A percentile compares a stretch with the other conserved stretches of the same genome.
Evolutionary conservation across 1,139 yeast genomes (phyloP).

Genomic region (Geotrichum carabidarum): DNA sequence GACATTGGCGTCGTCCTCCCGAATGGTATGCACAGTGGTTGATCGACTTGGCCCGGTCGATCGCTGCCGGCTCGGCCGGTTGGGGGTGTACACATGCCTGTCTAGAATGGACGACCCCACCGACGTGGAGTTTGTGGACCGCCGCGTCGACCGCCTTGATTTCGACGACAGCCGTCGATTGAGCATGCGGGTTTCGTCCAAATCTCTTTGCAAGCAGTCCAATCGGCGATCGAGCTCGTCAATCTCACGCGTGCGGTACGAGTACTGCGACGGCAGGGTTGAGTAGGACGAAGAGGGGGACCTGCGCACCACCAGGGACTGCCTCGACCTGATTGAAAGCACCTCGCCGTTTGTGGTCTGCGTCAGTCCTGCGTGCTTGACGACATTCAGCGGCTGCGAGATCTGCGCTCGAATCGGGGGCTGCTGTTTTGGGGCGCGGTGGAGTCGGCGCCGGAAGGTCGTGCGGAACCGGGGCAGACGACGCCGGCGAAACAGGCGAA

Average conservation of each 20-base stretch:
- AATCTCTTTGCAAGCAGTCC: constrained; percentile 14
- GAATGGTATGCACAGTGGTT: too few relatives aligned
- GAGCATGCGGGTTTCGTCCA: constrained; percentile 10
- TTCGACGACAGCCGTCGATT: constrained; percentile 8
- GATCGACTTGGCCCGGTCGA: too few relatives aligned
- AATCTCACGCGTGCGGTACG: not conserved
- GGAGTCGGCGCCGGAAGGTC: not conserved
- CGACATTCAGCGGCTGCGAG: constrained; percentile 13
- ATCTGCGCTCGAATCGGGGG: constrained; percentile 10
- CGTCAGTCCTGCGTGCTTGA: constrained; percentile 9
- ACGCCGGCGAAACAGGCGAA: constrained; percentile 8
- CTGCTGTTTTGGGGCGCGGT: not conserved
- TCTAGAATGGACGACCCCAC: too few relatives aligned
- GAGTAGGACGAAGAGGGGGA: too few relatives aligned
- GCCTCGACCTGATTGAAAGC: not conserved
- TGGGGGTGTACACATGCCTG: too few relatives aligned
- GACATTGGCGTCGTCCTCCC: constrained; percentile 16
- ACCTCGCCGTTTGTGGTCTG: constrained; percentile 10
- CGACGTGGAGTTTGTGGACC: too few relatives aligned
- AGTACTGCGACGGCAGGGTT: too few relatives aligned
- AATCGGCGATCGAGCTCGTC: constrained; percentile 4
- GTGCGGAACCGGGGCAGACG: not conserved
- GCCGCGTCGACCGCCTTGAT: too few relatives aligned
- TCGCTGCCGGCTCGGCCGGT: too few relatives aligned
- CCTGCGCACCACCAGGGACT: too few relatives aligned